phyloP scores from a whole-genome alignment of 2,329 filamentous ascomycete species.

The Lecanicillium sp. region DNA sequence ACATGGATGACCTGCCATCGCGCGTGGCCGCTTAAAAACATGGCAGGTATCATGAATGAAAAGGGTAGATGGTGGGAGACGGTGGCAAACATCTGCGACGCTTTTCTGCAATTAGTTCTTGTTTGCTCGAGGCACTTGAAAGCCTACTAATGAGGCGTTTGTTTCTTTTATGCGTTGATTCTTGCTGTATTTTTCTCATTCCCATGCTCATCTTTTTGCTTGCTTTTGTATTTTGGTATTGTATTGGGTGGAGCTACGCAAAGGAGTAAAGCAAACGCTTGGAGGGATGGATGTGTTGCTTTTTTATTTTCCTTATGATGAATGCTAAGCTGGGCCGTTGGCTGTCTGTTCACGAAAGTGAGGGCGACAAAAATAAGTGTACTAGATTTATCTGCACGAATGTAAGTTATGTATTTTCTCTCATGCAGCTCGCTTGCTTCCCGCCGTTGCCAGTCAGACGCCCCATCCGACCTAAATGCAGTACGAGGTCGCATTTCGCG shows the following conservation, averaged over 20 bases:
- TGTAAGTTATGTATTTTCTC: neutral
- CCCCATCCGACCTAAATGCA: too few species aligned
- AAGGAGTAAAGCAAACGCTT: too few species aligned
- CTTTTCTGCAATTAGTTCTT: neutral
- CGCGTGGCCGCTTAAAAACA: neutral
- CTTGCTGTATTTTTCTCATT: slow-evolving; percentile 1
- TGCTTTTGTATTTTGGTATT: too few species aligned
- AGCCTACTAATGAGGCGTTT: neutral
- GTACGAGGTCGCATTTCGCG: too few species aligned
- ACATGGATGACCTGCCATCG: slow-evolving; percentile 37
- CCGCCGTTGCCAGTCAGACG: too few species aligned
- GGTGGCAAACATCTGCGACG: neutral
- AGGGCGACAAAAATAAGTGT: neutral
- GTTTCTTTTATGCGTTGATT: neutral
- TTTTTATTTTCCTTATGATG: neutral
- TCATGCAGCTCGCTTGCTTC: too few species aligned
- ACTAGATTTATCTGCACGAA: neutral
- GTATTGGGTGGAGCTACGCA: too few species aligned
- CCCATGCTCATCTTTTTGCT: too few species aligned
- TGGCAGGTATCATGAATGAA: too few species aligned
- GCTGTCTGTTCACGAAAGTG: neutral
- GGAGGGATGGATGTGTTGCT: neutral
- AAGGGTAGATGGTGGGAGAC: neutral
- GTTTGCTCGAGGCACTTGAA: neutral
- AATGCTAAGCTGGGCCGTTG: neutral